These are phyloP conservation scores for Mortierella antarctica DNA, from an alignment of 192 early-diverging fungal genomes.

Conservation along the genomic window DNA sequence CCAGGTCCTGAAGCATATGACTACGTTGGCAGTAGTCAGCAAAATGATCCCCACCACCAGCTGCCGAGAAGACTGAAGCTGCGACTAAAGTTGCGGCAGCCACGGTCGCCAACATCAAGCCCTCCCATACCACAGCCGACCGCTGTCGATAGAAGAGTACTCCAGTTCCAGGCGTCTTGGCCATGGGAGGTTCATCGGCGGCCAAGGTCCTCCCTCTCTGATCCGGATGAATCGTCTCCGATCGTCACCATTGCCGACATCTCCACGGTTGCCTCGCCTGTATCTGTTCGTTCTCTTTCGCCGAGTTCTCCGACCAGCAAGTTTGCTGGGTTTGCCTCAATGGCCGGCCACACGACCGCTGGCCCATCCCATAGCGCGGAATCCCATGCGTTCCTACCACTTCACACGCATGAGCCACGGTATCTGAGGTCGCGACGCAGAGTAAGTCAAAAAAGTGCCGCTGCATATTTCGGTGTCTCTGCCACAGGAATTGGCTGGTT, in stretches of 20 bases:
- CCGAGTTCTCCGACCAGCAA: background rate
- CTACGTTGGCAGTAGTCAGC: too few species aligned
- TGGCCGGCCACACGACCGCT: background rate
- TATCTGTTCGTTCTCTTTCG: background rate
- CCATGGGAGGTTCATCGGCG: background rate
- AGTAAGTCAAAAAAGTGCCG: background rate
- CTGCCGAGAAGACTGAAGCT: background rate
- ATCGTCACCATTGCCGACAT: background rate
- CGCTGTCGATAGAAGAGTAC: background rate
- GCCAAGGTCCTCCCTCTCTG: too few species aligned
- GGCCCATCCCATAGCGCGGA: conserved; percentile 10
- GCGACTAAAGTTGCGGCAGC: background rate
- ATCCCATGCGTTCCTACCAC: conserved; percentile 8
- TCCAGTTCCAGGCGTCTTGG: conserved; percentile 11
- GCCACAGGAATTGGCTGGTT: too few species aligned
- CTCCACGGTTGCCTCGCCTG: background rate
- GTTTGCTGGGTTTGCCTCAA: background rate
- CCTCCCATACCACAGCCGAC: background rate
- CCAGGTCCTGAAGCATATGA: too few species aligned
- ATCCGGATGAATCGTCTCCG: background rate
- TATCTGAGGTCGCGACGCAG: conserved; percentile 22
- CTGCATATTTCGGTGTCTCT: background rate
- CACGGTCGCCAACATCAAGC: background rate
- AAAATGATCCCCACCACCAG: too few species aligned
- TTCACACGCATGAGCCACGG: conserved; percentile 19